Conservation (phyloP, 805 yeast genomes). For the Priceomyces haplophilus region DNA sequence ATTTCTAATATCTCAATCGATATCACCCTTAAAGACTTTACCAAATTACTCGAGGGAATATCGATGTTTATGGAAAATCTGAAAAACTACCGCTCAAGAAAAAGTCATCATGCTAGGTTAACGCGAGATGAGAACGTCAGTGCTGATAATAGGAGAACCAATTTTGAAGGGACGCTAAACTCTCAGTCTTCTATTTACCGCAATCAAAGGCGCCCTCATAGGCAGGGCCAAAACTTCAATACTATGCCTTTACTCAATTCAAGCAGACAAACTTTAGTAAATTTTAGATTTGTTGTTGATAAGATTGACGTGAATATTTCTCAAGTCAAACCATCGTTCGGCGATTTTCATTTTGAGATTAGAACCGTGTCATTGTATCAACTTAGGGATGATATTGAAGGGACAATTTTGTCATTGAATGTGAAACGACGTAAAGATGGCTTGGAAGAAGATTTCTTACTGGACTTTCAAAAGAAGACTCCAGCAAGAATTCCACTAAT, state of each 20-base stretch:
- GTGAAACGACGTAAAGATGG: constrained; percentile 14
- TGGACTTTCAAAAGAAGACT: constrained; percentile 18
- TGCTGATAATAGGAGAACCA: background rate
- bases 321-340: constrained; percentile 22
- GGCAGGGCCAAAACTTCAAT: constrained; percentile 13
- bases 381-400: constrained; percentile 20
- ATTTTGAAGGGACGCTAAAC: background rate
- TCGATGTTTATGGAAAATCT: constrained; percentile 7
- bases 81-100: background rate
- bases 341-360: constrained; percentile 17
- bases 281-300: constrained; percentile 27
- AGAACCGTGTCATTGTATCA: constrained; percentile 17
- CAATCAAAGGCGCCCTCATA: constrained; percentile 13
- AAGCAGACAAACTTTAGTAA: constrained; percentile 37
- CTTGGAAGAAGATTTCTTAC: constrained; percentile 16
- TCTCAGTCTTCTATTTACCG: constrained; percentile 9
- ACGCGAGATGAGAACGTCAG: background rate
- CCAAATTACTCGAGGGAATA: constrained; percentile 9
- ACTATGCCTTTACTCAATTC: constrained; percentile 20
- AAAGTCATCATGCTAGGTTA: background rate
- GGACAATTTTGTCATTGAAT: constrained; percentile 17
- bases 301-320: constrained; percentile 16
- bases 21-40: constrained; percentile 10
- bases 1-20: constrained; percentile 14
- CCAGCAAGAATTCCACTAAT: constrained; percentile 20